phyloP scores from a whole-genome alignment of 768 basidiomycete genomes.

The Sistotremastrum niveocremeum region DNA sequence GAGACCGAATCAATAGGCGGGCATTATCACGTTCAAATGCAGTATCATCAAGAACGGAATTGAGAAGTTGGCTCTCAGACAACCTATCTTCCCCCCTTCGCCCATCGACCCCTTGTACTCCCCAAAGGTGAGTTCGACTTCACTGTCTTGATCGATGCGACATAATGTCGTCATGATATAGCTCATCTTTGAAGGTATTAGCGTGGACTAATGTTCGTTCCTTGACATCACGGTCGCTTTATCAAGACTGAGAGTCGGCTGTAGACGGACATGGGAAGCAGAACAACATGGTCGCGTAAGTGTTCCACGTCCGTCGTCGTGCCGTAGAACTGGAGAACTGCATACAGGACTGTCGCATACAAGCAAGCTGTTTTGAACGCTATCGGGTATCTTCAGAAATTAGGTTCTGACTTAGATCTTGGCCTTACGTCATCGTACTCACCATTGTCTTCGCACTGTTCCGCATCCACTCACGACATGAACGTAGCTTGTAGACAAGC shows the following conservation, averaged over 20 bases:
- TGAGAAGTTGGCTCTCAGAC: conserved; percentile 58
- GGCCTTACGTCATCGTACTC: neutral
- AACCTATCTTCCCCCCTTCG: conserved; percentile 69
- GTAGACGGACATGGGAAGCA: conserved; percentile 61
- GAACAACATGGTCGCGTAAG: conserved; percentile 66
- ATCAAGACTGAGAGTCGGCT: neutral
- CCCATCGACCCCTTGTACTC: conserved; percentile 66
- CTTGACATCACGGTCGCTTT: neutral
- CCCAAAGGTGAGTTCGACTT: conserved; percentile 36
- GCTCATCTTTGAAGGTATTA: conserved; percentile 65
- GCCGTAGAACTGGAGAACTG: no score
- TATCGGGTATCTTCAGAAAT: conserved; percentile 61
- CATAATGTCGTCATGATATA: conserved; percentile 14
- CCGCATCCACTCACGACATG: neutral
- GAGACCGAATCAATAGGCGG: conserved; percentile 28
- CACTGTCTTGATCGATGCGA: neutral
- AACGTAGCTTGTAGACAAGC: conserved; percentile 58
- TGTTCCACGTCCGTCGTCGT: conserved; percentile 1
- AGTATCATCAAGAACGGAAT: conserved; percentile 64
- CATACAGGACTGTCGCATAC: conserved; percentile 56
- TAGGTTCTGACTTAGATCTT: conserved; percentile 10
- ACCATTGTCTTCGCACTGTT: no score
- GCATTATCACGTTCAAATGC: conserved; percentile 57
- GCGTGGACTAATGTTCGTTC: conserved; percentile 51
- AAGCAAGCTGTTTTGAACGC: conserved; percentile 70